Conservation (phyloP, 2,329 filamentous ascomycete genomes). For the Cercospora sp. region DNA sequence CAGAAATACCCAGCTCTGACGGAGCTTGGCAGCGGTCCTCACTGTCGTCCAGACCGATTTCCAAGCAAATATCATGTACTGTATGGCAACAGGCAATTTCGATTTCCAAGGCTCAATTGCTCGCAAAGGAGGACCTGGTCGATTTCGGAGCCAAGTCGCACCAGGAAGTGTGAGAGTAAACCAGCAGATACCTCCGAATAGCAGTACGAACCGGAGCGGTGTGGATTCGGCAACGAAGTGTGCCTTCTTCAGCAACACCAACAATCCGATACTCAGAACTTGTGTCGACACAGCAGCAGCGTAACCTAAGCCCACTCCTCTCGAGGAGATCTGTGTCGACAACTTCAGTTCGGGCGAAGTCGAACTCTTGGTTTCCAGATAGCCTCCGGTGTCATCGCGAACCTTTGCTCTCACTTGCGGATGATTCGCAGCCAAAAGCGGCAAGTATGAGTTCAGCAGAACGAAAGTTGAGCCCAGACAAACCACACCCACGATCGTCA, state of each 20-base stretch:
- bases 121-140: constrained; percentile 69
- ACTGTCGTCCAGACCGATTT: constrained; percentile 77
- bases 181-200: constrained; percentile 87
- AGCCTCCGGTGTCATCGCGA: neutral
- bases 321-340: constrained; percentile 82
- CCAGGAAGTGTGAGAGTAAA: constrained; percentile 81
- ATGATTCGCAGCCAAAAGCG: constrained; percentile 81
- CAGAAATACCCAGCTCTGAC: constrained; percentile 74
- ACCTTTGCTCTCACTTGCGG: constrained; percentile 48
- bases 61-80: constrained; percentile 81
- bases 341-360: constrained; percentile 68
- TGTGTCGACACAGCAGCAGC: constrained; percentile 79
- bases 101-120: constrained; percentile 31
- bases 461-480: constrained; percentile 94
- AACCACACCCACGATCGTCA: constrained; percentile 84
- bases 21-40: constrained; percentile 65
- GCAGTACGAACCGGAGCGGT: constrained; percentile 77
- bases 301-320: constrained; percentile 88
- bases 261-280: constrained; percentile 70
- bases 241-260: constrained; percentile 56
- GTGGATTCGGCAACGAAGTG: constrained; percentile 72
- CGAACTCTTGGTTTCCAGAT: constrained; percentile 1
- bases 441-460: constrained; percentile 89
- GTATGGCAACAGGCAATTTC: constrained; percentile 40
- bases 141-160: constrained; percentile 71